These are phyloP conservation scores for Lactifluus volemus DNA, from an alignment of 768 basidiomycete genomes.

Conservation along the genomic window DNA sequence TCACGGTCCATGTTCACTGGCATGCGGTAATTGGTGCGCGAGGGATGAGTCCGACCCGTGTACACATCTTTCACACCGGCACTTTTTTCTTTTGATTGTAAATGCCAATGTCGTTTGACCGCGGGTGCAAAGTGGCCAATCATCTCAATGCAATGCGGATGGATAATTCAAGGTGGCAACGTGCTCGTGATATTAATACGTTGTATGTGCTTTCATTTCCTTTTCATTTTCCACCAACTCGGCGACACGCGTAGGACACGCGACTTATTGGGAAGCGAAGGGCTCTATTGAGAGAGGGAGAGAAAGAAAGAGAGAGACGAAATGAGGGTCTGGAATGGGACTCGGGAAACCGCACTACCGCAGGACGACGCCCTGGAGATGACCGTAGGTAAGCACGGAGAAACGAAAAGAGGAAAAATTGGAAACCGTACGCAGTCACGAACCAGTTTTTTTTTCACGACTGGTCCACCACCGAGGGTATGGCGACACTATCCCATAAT, in stretches of 20 bases:
- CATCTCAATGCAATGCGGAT: neutral
- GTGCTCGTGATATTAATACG: neutral
- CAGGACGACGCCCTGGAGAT: conserved; percentile 2
- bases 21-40: neutral
- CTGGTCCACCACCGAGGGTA: neutral
- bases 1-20: neutral
- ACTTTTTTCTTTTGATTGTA: neutral
- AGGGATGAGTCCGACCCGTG: neutral
- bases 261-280: neutral
- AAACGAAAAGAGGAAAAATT: neutral
- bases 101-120: neutral
- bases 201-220: neutral
- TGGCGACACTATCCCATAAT: neutral
- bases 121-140: neutral
- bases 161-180: conserved; percentile 1
- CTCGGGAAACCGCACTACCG: neutral
- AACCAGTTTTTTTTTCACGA: conserved; percentile 5
- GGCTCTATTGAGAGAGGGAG: neutral
- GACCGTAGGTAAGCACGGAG: conserved; percentile 7
- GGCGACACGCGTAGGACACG: conserved; percentile 9
- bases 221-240: conserved; percentile 3
- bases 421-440: conserved; percentile 7
- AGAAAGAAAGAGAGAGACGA: neutral
- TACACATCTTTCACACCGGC: conserved; percentile 1
- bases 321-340: conserved; percentile 8